Evolutionary conservation across 2,329 filamentous ascomycete species (phyloP), one percentile per base, ranked within the genome.

Genomic region (Tolypocladium tropicale): DNA sequence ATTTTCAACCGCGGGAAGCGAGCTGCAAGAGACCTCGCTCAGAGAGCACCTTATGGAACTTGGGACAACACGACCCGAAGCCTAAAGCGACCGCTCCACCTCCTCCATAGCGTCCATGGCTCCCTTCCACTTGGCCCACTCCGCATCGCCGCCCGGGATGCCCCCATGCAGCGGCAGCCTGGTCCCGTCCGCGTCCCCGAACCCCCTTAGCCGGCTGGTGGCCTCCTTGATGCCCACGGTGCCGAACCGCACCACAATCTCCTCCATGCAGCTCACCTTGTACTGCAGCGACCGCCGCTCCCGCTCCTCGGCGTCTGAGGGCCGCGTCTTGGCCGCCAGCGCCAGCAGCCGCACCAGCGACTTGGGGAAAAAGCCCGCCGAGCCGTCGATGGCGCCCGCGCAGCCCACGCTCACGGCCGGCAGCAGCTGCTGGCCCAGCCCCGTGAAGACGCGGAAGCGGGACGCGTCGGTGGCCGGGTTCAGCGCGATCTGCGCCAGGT

Each of bases 151-250:
- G 1, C 79, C 79, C 1, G 79, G 77, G 56, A 86, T 75, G 1
- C 81, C 81, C 1, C 81, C 81, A 39, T 72, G 69, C 39, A 86
- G 70, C 2, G 83, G 84, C 60, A 86, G 64, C 56, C 84, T 73
- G 7, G 79, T 82, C 14, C 82, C 83, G 57, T 84, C 81, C 55
- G 72, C 67, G 54, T 82, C 80, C 1, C 84, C 84, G 55, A 85
- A 74, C 0, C 79, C 78, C 58, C 82, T 74, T n/a, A 85, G 70
- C 46, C 83, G 71, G 57, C 77, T 78, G 6, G 83, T 74, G 0
- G 78, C 82, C 69, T 88, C 84, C 67, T 85, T 86, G 65, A 87
- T 84, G 2, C 84, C 84, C 0, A 86, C 76, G 0, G 80, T 80
- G 0, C 84, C 83, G 66, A 76, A 82, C 59, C 71, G 76, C 0